Percentiles rank a stretch among this genome's conserved stretches.
Conservation (phyloP, 23 red algal species). For the Gracilaria domingensis region DNA sequence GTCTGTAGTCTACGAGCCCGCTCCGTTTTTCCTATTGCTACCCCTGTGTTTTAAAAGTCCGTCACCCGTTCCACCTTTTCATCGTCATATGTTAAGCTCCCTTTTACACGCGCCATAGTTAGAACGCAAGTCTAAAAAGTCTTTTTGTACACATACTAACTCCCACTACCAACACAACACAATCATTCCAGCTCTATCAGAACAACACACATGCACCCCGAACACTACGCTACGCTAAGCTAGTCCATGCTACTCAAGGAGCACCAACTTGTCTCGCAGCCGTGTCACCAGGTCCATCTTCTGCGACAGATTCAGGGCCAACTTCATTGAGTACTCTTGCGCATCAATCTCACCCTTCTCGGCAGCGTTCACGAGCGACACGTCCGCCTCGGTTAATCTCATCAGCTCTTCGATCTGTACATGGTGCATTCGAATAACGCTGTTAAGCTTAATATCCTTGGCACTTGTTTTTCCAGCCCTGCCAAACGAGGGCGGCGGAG, state of each 20-base stretch:
- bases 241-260: conserved; percentile 28
- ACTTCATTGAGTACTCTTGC: conserved; percentile 64
- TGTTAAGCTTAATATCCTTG: not conserved
- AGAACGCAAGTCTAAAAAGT: conserved; percentile 28
- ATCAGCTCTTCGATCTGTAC: conserved; percentile 73
- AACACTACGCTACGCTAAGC: not conserved
- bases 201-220: not conserved
- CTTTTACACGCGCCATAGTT: conserved; percentile 11
- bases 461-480: not conserved
- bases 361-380: conserved; percentile 62
- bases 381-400: conserved; percentile 64
- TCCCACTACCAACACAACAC: too few species aligned
- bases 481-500: not conserved
- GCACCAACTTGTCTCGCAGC: conserved; percentile 47
- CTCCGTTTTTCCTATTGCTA: not conserved
- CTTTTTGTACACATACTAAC: conserved; percentile 9
- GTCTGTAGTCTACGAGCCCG: not conserved
- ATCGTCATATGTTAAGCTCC: not conserved
- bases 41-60: not conserved
- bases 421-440: conserved; percentile 65
- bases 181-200: not conserved
- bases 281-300: conserved; percentile 62
- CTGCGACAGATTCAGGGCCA: conserved; percentile 62
- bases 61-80: not conserved
- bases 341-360: conserved; percentile 74